Conservation (phyloP, 768 basidiomycete species). For the Rhizopogon roseolus region DNA sequence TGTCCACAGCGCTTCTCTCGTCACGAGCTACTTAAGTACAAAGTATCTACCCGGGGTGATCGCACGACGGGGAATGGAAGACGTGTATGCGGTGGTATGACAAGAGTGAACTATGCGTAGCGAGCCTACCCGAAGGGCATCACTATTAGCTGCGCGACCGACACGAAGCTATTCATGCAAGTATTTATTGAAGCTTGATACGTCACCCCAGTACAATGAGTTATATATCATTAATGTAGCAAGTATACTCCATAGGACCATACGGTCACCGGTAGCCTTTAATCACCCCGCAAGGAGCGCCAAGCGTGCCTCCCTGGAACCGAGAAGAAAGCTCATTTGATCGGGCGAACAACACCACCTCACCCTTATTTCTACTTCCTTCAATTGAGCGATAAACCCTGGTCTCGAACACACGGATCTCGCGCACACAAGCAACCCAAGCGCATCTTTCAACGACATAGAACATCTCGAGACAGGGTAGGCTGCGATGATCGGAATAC, state of each 20-base stretch:
- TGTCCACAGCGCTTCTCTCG: not conserved
- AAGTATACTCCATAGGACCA: not conserved
- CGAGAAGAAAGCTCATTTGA: conserved; percentile 32
- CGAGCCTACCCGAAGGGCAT: not conserved
- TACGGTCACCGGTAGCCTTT: not conserved
- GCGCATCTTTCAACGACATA: conserved; percentile 34
- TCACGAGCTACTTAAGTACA: no score
- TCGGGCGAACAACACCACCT: conserved; percentile 25
- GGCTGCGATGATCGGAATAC: conserved; percentile 39
- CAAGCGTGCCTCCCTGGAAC: not conserved
- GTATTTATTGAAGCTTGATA: not conserved
- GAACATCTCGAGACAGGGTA: conserved; percentile 34
- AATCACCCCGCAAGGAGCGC: not conserved
- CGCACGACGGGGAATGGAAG: not conserved
- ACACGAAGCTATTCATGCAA: not conserved
- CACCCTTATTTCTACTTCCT: conserved; percentile 12
- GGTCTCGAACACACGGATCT: conserved; percentile 37
- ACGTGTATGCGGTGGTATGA: not conserved
- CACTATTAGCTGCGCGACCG: not conserved
- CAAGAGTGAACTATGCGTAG: not conserved
- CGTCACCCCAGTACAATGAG: not conserved
- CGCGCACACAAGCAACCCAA: conserved; percentile 28
- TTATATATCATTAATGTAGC: not conserved
- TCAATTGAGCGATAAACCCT: conserved; percentile 40
- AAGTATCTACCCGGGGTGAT: not conserved